Base-by-base conservation (phyloP, 805 yeast genomes). In the Schizosaccharomyces lindneri region DNA sequence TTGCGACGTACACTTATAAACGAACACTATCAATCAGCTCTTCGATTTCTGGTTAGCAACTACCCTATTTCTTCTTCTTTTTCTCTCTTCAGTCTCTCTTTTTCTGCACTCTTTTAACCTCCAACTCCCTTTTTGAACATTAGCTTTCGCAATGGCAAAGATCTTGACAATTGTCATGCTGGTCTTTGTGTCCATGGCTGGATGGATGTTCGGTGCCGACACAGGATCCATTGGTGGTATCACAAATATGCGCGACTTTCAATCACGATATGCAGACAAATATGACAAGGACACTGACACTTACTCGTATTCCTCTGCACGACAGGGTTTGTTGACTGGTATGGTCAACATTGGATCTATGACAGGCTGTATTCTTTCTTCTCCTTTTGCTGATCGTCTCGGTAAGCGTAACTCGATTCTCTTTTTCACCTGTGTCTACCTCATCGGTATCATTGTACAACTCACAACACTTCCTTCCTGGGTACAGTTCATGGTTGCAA, bases 401-500 rank as follows among this genome's bases (percentile, higher is more conserved):
- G 63, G 63, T 24, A 60, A 59, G 32, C 31, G 36, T 21, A 62
- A n/a, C 27, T 62, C 62, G n/a, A 36, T 62, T 48, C 31, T 60
- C 36, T 31, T 31, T 15, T 62, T 62, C 62, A 60, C 62, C 39
- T 21, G 15, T 36, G 55, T 62, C 19, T 62, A 62, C 36, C 41
- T 62, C 21, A 48, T 62, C 19, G 63, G 63, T 36, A 60, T 59
- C 31, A 48, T 62, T 31, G 36, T 62, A 13, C 63, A 62, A 48
- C 27, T 55, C n/a, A 21, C 63, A 11, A 51, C 63, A 6, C n/a
- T 64, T 64, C 15, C 62, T 65, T 2, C 55, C 60, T 78, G 21
- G 70, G 75, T n/a, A 73, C 74, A 41, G 81, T 19, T 43, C 55
- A 46, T 59, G 55, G 55, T 59, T 5, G 61, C 55, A 9, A 41